Percentiles rank a stretch among this genome's conserved stretches.
phyloP scores from a whole-genome alignment of 441 rosid species.

The Lepidium campestre region DNA sequence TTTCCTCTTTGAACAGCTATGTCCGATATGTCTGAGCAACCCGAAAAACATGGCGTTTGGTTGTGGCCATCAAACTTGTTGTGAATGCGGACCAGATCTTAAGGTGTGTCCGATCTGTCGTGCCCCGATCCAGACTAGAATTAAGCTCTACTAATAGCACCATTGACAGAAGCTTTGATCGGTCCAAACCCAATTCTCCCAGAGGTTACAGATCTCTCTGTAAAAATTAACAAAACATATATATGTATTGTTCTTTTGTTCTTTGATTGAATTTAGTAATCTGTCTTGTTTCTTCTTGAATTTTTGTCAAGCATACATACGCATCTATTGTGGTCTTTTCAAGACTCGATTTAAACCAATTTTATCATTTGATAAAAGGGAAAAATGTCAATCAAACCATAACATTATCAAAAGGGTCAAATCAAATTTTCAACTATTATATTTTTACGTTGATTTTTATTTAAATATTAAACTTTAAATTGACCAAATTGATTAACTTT shows the following conservation, averaged over 20 bases:
- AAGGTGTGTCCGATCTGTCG: conserved; percentile 58
- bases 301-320: background rate
- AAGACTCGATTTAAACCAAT: no score
- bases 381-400: no score
- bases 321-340: background rate
- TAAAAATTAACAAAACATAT: background rate
- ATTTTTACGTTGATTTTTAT: no score
- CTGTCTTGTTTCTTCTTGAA: background rate
- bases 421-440: no score
- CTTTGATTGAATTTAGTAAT: conserved; percentile 17
- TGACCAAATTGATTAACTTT: no score
- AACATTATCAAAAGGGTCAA: no score
- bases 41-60: conserved; percentile 67
- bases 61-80: conserved; percentile 78
- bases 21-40: conserved; percentile 57
- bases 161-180: background rate
- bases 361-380: no score
- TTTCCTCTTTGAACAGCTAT: conserved; percentile 35
- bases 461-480: no score
- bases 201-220: conserved; percentile 7
- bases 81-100: conserved; percentile 55
- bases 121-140: conserved; percentile 50
- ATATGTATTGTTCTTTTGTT: conserved; percentile 11
- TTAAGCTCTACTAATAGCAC: conserved; percentile 46
- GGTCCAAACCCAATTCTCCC: background rate